A percentile compares a stretch with the other conserved stretches of the same genome.
Conservation (phyloP, 257 asterid genomes). For the Galeopsis tetrahit region DNA sequence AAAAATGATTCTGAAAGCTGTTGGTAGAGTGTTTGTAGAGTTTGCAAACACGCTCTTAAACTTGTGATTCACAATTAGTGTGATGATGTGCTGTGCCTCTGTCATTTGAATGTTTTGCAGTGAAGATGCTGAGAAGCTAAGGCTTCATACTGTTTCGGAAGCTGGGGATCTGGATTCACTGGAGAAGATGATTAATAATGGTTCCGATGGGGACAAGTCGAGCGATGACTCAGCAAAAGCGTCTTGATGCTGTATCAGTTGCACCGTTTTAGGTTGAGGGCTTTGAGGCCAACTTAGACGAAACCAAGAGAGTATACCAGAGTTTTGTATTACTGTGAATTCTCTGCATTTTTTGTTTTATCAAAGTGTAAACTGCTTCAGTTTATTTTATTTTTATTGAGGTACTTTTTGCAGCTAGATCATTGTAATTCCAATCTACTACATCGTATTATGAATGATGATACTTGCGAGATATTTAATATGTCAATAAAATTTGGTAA, state of each 20-base stretch:
- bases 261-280: neutral
- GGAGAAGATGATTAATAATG: conserved; percentile 73
- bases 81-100: conserved; percentile 3
- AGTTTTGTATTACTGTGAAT: neutral
- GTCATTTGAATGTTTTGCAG: conserved; percentile 44
- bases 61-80: conserved; percentile 11
- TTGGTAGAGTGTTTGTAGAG: no score
- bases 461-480: neutral
- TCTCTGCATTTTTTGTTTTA: neutral
- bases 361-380: neutral
- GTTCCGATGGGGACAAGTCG: conserved; percentile 53
- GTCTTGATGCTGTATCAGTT: conserved; percentile 40
- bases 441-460: neutral
- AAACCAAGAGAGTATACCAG: conserved; percentile 5
- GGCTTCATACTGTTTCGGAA: conserved; percentile 80
- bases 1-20: no score
- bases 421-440: neutral
- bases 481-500: neutral
- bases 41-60: no score
- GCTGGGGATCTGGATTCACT: conserved; percentile 74
- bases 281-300: neutral
- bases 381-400: neutral
- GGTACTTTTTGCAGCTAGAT: neutral
- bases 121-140: conserved; percentile 93
- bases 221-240: conserved; percentile 41